Evolutionary conservation across 352 stramenopile species (phyloP).

Genomic region (Phytophthora idaei): DNA sequence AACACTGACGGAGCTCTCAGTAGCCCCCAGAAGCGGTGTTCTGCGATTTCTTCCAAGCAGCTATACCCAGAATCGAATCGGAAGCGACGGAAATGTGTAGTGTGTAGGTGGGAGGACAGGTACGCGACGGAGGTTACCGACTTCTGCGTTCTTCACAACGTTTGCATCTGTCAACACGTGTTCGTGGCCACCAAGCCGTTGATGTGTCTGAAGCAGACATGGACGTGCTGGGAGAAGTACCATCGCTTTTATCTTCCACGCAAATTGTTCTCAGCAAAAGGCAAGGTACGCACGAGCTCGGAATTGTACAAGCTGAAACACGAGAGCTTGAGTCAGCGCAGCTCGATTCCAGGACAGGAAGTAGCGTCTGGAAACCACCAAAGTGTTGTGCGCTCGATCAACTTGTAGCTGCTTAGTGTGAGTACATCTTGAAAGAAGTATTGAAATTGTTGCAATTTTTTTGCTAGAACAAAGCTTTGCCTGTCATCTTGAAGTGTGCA

Average conservation of each 20-base stretch:
- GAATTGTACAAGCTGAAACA: too few species aligned
- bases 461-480: too few species aligned
- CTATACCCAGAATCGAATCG: constrained; percentile 1
- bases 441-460: too few species aligned
- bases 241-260: too few species aligned
- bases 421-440: neutral
- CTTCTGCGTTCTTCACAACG: neutral
- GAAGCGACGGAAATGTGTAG: neutral
- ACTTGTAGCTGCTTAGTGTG: neutral
- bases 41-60: constrained; percentile 4
- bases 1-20: neutral
- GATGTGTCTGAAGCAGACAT: constrained; percentile 3
- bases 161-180: neutral
- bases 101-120: neutral
- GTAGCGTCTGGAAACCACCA: neutral
- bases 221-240: constrained; percentile 3
- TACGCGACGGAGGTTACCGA: neutral
- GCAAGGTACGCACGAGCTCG: constrained; percentile 6
- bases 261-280: neutral
- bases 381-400: too few species aligned
- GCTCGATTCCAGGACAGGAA: neutral
- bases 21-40: constrained; percentile 3
- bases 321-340: neutral
- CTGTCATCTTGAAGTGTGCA: constrained; percentile 1
- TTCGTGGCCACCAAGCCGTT: neutral